Evolutionary conservation across 176 grass and related monocot genomes (phyloP), one percentile per base, ranked within the genome.

Genomic region (Urochloa ruziziensis): DNA sequence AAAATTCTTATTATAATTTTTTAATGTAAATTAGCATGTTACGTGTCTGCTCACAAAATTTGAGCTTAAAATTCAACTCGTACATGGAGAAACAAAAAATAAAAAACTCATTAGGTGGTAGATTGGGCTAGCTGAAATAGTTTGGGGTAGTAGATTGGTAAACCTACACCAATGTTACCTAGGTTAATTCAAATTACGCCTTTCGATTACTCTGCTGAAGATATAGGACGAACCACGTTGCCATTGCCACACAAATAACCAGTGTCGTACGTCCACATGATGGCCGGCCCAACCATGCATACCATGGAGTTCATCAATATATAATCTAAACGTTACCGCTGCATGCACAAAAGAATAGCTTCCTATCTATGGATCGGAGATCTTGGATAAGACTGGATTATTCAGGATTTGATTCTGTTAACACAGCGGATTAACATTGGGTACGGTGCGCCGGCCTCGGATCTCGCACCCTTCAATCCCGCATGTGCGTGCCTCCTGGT

Each of bases 401-500:
- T 84, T 62, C 49, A 48, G 27, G 37, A 46, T 34, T 13, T 19
- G 81, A 24, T 63, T 63, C 56, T 8, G 29, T 5, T 3, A 57
- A 30, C 12, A 25, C 28, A 6, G 19, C 64, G 39, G 30, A 47
- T 78, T 36, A 61, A 36, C 6, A 18, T 14, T 67, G 12, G 16
- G 29, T 2, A 47, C 40, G 42, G 69, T 29, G 7, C 17, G 67
- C 52, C 3, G 59, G 68, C 69, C 69, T 89, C 42, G 77, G 77
- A 85, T 89, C 82, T 81, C 61, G 71, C 35, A 10, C 77, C 39
- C 34, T 75, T n/a, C 25, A 84, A 61, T 34, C 27, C 33, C 75
- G 83, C 83, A 86, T 90, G 79, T 81, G 77, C 42, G 42, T 76
- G 70, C 70, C 82, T 76, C 82, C 87, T 54, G 12, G 43, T 34